Percentiles rank a stretch among this genome's conserved stretches.
Conservation (phyloP, 306 rosid species). For the Vachellia pachyceras region DNA sequence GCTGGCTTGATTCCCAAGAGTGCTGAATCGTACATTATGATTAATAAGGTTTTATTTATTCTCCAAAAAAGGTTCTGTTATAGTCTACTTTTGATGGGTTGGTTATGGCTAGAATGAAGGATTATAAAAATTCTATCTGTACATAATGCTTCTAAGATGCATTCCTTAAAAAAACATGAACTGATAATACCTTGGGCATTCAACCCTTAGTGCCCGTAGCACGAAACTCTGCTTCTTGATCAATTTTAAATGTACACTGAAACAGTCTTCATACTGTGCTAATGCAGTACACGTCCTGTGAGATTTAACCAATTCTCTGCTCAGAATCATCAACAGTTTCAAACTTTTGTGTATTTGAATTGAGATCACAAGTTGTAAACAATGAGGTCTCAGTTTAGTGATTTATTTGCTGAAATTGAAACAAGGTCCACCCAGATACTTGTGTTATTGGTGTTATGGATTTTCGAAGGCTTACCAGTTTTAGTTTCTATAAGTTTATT, state of each 20-base stretch:
- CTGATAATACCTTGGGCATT: not conserved
- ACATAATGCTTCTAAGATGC: not conserved
- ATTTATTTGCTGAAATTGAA: not conserved
- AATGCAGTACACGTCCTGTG: not conserved
- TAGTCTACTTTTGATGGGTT: not conserved
- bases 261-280: not conserved
- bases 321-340: not conserved
- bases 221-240: not conserved
- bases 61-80: not conserved
- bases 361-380: not conserved
- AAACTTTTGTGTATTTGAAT: not conserved
- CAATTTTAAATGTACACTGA: not conserved
- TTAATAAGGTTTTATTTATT: not conserved
- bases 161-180: not conserved
- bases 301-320: not conserved
- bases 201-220: not conserved
- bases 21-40: slow-evolving; percentile 3
- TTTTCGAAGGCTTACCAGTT: not conserved
- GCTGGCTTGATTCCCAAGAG: slow-evolving; percentile 5
- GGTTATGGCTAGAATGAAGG: not conserved
- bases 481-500: not conserved
- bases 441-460: not conserved
- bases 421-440: not conserved
- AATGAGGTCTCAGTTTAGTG: not conserved
- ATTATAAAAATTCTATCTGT: not conserved